Base-by-base conservation (phyloP, 768 basidiomycete genomes). In the Mycena crocata region DNA sequence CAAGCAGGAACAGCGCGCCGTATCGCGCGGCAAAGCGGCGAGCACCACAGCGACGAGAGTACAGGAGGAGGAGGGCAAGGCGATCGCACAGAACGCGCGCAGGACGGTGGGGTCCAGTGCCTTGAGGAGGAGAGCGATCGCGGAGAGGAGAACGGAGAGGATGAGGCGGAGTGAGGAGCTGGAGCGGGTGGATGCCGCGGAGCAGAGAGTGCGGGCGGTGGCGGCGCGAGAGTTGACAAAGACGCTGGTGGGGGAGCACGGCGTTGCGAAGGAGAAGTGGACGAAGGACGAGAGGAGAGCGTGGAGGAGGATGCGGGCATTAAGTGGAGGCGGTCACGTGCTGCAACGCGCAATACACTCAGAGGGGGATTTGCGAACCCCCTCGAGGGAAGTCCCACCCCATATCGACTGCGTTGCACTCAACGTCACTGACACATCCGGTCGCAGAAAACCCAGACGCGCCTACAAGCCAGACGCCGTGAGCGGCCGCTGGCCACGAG, bases 361-460 rank as follows among this genome's bases (percentile, higher is more conserved):
- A 64, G 46, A 34, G 62, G 62, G 62, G 62, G 31, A 57, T 64
- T 64, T 46, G 55, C 62, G 55, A 50, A 23, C 37, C 62, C 62
- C 62, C 62, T 57, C 46, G 62, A 64, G 62, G 62, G 62, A 64
- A 64, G 62, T 64, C 46, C 54, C 62, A 17, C 62, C 62, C 21
- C 62, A 64, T 7, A 31, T 64, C 28, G 37, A 56, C 37, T 10
- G 21, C 0, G 37, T 49, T 0, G 3, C 55, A 6, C 8, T 57
- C 39, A 64, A 57, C 12, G 28, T 64, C n/a, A 42, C 62, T 64
- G 54, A 64, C 62, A 57, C 24, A 26, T n/a, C 23, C 14, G 62
- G 62, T 0, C 0, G n/a, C 37, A 64, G 62, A 19, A 56, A 40
- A 44, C 55, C 62, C 3, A 44, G 32, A 21, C 55, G 62, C 26